phyloP scores from a whole-genome alignment of 768 basidiomycete genomes.

The Leccinum broughii region DNA sequence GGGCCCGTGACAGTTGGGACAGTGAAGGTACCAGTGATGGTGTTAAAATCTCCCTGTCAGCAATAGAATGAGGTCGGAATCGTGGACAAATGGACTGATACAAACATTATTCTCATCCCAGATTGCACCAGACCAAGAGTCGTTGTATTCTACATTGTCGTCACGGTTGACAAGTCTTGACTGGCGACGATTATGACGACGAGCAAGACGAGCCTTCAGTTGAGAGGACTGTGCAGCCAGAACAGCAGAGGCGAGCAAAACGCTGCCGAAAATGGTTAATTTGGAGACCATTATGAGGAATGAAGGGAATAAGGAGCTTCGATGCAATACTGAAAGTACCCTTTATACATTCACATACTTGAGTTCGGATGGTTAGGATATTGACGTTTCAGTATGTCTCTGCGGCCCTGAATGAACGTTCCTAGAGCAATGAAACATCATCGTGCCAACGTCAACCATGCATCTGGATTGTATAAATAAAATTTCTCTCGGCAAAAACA shows the following conservation, averaged over 20 bases:
- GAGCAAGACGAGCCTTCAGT: constrained; percentile 13
- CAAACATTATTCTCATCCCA: constrained; percentile 10
- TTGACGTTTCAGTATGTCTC: neutral
- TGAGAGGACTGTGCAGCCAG: constrained; percentile 21
- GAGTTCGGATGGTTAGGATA: neutral
- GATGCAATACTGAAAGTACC: neutral
- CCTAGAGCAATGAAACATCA: neutral
- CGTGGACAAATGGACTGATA: neutral
- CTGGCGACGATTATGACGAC: constrained; percentile 15
- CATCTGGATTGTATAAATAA: neutral
- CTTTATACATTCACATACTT: neutral
- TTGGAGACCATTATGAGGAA: constrained; percentile 20
- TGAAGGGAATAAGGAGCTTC: neutral
- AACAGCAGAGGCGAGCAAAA: constrained; percentile 21
- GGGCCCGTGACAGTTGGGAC: constrained; percentile 5
- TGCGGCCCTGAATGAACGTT: neutral
- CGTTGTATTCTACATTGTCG: constrained; percentile 13
- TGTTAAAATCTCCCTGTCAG: constrained; percentile 12
- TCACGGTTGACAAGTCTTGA: constrained; percentile 10
- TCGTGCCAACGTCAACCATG: neutral
- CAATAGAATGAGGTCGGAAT: neutral
- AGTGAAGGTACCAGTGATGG: constrained; percentile 14
- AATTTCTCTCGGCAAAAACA: neutral
- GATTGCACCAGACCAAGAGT: constrained; percentile 23
- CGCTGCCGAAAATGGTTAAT: constrained; percentile 11